Percentiles rank a stretch among this genome's conserved stretches.
Conservation (phyloP, 192 early-diverging fungal species). For the Gonapodya sp. region DNA sequence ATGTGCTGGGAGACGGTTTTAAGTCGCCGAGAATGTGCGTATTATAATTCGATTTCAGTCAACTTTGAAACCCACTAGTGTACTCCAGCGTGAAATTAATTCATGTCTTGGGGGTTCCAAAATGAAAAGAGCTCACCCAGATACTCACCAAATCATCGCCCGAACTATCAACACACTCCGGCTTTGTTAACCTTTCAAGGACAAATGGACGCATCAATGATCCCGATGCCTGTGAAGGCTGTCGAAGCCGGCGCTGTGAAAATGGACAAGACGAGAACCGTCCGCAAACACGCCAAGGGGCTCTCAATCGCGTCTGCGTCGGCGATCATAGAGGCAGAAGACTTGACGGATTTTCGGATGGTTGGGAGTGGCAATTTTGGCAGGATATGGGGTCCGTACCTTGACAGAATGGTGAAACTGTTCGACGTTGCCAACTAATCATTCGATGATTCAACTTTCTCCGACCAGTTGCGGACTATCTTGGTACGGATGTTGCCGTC, state of each 20-base stretch:
- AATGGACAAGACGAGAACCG: neutral
- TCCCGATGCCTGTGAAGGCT: neutral
- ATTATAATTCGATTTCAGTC: too few relatives aligned
- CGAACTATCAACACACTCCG: too few relatives aligned
- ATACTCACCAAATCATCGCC: too few relatives aligned
- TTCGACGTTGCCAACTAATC: neutral
- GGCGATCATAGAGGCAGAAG: neutral
- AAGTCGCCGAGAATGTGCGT: too few relatives aligned
- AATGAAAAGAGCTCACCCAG: too few relatives aligned
- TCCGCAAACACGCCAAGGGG: neutral
- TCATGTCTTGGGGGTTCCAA: too few relatives aligned
- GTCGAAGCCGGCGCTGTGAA: neutral
- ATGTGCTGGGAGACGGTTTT: too few relatives aligned
- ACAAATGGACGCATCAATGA: too few relatives aligned
- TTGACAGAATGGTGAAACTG: neutral
- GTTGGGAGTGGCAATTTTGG: neutral
- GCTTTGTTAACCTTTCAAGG: too few relatives aligned
- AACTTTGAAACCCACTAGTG: too few relatives aligned
- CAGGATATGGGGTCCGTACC: neutral
- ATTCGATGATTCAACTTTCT: neutral
- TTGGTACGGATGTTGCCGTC: slow-evolving; percentile 1
- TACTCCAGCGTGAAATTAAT: too few relatives aligned
- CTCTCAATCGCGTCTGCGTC: neutral
- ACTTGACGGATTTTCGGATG: neutral
- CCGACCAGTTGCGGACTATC: neutral